Evolutionary conservation across 2,329 filamentous ascomycete genomes (phyloP), one percentile per base, ranked within the genome.

Genomic region (Zymoseptoria brevis): DNA sequence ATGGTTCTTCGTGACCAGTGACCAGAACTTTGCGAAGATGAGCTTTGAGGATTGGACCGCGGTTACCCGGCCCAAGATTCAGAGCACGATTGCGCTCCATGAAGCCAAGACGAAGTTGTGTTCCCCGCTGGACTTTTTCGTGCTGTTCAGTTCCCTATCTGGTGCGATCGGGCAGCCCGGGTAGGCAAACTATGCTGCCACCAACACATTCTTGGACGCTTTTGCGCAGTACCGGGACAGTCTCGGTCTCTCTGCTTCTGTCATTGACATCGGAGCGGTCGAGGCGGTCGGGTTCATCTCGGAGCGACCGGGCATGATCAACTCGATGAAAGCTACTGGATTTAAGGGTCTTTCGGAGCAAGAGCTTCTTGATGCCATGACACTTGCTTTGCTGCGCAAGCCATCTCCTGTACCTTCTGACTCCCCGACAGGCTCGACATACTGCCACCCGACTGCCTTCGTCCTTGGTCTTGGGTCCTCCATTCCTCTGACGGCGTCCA

Each of bases 181-280:
- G 0, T 83, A 85, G 59, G 77, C 80, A 19, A 83, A 83, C 69
- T 85, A 85, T 59, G 78, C 81, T 1, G 80, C 81, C 0, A 81
- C 79, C 1, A 84, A 68, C 35, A 59, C 53, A 9, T 64, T 64
- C 54, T 48, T 64, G n/a, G 60, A 64, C n/a, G 55, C 54, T 48
- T 63, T 68, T 22, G 72, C 71, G 2, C 71, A 73, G 21, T 71
- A 77, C 60, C 74, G 79, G 2, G 69, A 72, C 0, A 67, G 67
- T 24, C 22, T 0, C 69, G 77, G 78, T 1, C 68, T 80, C 1
- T 72, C 76, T 2, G 79, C 77, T 22, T 74, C 78, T 0, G 76
- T 77, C 0, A 72, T 87, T 1, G 77, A 85, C 64, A 71, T 86
- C 13, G 81, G 81, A 0, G 76, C 76, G 1, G 76, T 86, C 8